These are phyloP conservation scores for Serendipita sp. DNA, from an alignment of 768 basidiomycete species.

Conservation along the genomic window DNA sequence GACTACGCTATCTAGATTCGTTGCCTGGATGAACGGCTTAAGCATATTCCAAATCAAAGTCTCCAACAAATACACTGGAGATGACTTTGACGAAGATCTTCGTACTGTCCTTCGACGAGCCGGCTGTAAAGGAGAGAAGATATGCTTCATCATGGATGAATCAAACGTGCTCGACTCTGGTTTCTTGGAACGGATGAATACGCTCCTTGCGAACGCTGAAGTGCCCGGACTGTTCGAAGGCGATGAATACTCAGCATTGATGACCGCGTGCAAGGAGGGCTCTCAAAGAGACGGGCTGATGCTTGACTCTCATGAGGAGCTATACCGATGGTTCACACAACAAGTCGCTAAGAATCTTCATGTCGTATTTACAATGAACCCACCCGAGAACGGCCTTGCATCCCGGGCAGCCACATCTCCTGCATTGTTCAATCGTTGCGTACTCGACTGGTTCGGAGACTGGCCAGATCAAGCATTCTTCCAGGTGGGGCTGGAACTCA, in stretches of 20 bases:
- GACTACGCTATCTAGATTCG: slow-evolving; percentile 96
- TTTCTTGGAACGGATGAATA: slow-evolving; percentile 99
- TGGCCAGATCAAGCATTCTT: slow-evolving; percentile 99
- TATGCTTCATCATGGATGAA: slow-evolving; percentile 99
- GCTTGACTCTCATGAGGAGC: slow-evolving; percentile 94
- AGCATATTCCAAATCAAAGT: slow-evolving; percentile 99
- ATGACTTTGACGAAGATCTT: slow-evolving; percentile 96
- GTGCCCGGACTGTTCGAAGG: slow-evolving; percentile 99
- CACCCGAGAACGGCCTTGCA: slow-evolving; percentile 87
- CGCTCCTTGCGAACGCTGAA: slow-evolving; percentile 96
- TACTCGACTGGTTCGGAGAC: slow-evolving; percentile 98
- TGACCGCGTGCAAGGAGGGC: slow-evolving; percentile 99
- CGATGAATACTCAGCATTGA: slow-evolving; percentile 93
- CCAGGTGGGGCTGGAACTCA: slow-evolving; percentile 96
- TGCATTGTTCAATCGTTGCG: slow-evolving; percentile 96
- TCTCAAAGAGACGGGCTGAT: slow-evolving; percentile 98
- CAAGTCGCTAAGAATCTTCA: slow-evolving; percentile 97
- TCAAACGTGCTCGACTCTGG: slow-evolving; percentile 98
- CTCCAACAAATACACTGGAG: slow-evolving; percentile 96
- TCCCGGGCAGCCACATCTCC: slow-evolving; percentile 95
- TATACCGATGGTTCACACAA: slow-evolving; percentile 97
- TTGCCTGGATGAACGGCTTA: slow-evolving; percentile 99
- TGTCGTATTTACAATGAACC: slow-evolving; percentile 99
- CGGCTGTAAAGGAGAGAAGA: slow-evolving; percentile 97
- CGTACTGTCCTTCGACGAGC: slow-evolving; percentile 86